Evolutionary conservation across 768 basidiomycete species (phyloP).

Genomic region (Xerocomellus amylosporus): DNA sequence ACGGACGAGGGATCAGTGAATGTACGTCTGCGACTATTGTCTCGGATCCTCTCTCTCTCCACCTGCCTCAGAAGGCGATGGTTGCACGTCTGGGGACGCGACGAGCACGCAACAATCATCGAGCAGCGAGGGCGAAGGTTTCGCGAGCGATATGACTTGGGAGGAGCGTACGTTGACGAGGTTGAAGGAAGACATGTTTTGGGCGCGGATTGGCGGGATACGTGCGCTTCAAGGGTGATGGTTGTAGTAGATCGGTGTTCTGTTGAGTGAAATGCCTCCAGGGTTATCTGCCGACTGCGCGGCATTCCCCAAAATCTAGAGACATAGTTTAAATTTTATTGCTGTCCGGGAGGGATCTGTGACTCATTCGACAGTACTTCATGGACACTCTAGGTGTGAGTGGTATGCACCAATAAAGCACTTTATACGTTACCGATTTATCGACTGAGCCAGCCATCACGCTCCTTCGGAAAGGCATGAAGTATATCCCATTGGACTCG

Average conservation of each 20-base stretch:
- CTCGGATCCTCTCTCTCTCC: neutral
- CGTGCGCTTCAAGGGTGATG: slow-evolving; percentile 10
- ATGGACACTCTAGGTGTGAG: too few species aligned
- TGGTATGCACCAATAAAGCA: too few species aligned
- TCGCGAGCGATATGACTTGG: slow-evolving; percentile 51
- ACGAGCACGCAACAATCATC: slow-evolving; percentile 26
- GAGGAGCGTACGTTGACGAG: slow-evolving; percentile 70
- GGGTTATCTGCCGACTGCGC: too few species aligned
- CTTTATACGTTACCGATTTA: too few species aligned
- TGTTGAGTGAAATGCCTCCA: too few species aligned
- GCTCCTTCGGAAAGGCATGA: too few species aligned
- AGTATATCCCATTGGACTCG: too few species aligned
- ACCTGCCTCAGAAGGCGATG: neutral
- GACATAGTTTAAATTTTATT: too few species aligned
- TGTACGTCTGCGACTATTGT: neutral
- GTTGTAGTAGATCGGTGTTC: neutral
- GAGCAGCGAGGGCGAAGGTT: slow-evolving; percentile 30
- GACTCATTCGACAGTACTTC: too few species aligned
- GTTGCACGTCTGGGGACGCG: neutral
- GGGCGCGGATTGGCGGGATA: slow-evolving; percentile 68
- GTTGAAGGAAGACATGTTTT: slow-evolving; percentile 33
- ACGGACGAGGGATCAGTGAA: neutral
- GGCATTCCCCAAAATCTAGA: too few species aligned
- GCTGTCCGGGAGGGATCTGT: too few species aligned
- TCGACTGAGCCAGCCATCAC: too few species aligned